A percentile compares a stretch with the other conserved stretches of the same genome.
These are phyloP conservation scores for Aegilops tauschii DNA, from an alignment of 176 grass and related monocot species.

Conservation along the genomic window DNA sequence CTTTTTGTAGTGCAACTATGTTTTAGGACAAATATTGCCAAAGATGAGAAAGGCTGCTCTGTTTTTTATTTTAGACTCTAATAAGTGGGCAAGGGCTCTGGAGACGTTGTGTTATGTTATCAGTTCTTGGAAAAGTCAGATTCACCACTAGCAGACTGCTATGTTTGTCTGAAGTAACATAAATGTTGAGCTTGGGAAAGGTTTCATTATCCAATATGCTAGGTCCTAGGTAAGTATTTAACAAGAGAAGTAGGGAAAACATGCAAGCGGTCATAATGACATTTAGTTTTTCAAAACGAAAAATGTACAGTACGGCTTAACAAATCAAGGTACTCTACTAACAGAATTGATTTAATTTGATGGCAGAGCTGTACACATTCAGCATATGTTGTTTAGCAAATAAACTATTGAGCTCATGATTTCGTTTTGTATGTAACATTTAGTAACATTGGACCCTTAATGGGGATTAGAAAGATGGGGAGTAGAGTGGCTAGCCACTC, in stretches of 20 bases:
- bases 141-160: no score
- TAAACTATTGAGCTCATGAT: constrained; percentile 8
- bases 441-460: constrained; percentile 69
- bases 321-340: neutral
- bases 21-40: no score
- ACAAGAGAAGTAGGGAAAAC: neutral
- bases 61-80: no score
- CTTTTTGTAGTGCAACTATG: no score
- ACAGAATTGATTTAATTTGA: constrained; percentile 11
- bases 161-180: constrained; percentile 1
- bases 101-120: no score
- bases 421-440: constrained; percentile 32
- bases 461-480: constrained; percentile 70
- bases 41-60: no score
- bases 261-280: neutral
- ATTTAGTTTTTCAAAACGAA: neutral
- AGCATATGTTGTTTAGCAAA: constrained; percentile 6
- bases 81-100: no score
- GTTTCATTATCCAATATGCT: neutral
- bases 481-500: constrained; percentile 55
- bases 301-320: neutral
- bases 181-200: neutral
- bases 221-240: neutral
- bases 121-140: no score
- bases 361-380: neutral